Evolutionary conservation across 208 protist species (phyloP).

Genomic region (Acanthamoeba lenticulata): DNA sequence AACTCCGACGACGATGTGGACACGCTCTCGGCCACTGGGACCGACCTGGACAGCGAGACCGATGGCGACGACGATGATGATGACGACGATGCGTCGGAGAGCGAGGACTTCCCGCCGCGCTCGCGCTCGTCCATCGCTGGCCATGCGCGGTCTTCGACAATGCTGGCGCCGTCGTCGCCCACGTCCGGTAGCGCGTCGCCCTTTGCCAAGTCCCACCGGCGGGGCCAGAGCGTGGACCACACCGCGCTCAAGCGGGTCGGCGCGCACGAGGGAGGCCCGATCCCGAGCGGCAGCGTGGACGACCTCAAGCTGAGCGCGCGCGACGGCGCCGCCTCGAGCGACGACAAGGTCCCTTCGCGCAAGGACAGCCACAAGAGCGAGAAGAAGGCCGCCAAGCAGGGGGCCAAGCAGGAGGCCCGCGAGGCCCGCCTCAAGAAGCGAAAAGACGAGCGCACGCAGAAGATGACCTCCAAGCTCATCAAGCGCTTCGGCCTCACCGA

Average conservation of each 20-base stretch:
- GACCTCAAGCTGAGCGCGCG: neutral
- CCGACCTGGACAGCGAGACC: neutral
- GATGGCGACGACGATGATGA: neutral
- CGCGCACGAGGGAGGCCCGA: neutral
- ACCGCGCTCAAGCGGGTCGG: neutral
- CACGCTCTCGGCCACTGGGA: too few relatives aligned
- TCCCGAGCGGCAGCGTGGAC: neutral
- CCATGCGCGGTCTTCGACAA: neutral
- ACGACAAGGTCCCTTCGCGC: neutral
- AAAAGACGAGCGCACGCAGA: neutral
- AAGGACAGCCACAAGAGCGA: neutral
- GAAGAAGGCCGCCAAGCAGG: neutral
- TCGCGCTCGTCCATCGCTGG: neutral
- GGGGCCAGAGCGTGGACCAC: neutral
- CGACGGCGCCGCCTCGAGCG: neutral
- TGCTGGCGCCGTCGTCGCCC: neutral
- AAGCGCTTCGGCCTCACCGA: conserved; percentile 22
- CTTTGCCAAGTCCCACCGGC: neutral
- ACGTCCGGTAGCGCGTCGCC: neutral
- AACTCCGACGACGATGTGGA: neutral
- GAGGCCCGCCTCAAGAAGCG: neutral
- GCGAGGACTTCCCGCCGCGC: neutral
- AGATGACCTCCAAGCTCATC: conserved; percentile 8
- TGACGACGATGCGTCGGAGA: neutral
- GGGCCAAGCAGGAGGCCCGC: neutral